phyloP scores from a whole-genome alignment of 257 asterid genomes.

The Solanum appendiculatum region DNA sequence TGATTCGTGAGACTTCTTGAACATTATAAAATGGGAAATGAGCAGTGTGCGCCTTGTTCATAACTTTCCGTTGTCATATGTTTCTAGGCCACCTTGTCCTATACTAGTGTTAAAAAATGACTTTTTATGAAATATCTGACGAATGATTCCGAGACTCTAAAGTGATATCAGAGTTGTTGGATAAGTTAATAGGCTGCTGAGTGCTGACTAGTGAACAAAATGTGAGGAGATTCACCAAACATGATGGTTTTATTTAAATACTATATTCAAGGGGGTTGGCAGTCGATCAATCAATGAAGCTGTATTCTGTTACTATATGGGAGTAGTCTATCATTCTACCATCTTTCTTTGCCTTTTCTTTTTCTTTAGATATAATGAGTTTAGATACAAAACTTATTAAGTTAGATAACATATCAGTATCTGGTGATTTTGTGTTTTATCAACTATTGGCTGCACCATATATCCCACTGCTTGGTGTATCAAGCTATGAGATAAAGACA shows the following conservation, averaged over 20 bases:
- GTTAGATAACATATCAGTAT: neutral
- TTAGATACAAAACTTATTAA: neutral
- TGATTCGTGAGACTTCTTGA: conserved; percentile 9
- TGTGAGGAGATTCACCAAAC: neutral
- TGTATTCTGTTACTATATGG: neutral
- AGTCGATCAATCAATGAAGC: neutral
- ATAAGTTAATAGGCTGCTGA: neutral
- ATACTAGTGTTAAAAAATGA: neutral
- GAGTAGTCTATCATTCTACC: neutral
- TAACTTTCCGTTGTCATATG: conserved; percentile 1
- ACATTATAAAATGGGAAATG: conserved; percentile 20
- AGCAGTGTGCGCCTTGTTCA: conserved; percentile 12
- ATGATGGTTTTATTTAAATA: neutral
- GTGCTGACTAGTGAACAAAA: neutral
- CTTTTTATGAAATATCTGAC: neutral
- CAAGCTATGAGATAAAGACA: neutral
- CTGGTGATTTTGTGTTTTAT: neutral
- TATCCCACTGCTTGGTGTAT: neutral
- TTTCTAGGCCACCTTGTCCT: neutral
- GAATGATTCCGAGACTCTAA: neutral
- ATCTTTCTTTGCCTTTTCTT: neutral
- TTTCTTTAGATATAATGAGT: neutral
- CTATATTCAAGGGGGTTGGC: neutral
- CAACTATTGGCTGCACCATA: neutral
- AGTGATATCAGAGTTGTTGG: neutral